Base-by-base conservation (phyloP, 2,329 filamentous ascomycete genomes). In the Onygenales sp. region DNA sequence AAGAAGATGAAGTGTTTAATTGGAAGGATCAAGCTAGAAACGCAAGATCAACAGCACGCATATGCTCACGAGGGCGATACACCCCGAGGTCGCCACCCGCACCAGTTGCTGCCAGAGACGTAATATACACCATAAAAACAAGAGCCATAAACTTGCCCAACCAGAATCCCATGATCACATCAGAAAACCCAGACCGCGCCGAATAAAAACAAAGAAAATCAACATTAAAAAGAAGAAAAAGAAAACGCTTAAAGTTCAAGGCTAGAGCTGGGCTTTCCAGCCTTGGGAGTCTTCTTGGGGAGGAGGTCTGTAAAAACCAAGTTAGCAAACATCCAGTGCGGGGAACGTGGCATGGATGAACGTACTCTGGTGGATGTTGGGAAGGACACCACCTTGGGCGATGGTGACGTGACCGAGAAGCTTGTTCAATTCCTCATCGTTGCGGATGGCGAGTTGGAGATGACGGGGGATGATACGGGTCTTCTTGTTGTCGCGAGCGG, bases 371-470 rank as follows among this genome's bases (percentile, higher is more conserved):
- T 95, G 89, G 65, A 95, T 95, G 83, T 95, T 94, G 75, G 90
- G 91, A 61, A 95, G 82, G 64, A 95, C 90, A 91, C 89, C 89
- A 80, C 89, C 90, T 78, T 95, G 91, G 73, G 91, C 90, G 68
- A 95, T 95, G 72, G 90, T 96, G 76, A 95, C 90, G 73, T 95
- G 89, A 55, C 91, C 91, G 61, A 95, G 82, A 59, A 95, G 86
- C 84, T 95, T 97, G 87, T 97, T 96, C 87, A 97, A 76, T 78
- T 98, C 93, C 83, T 97, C 92, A 75, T 97, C 92, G 79, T 96
- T 96, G 70, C 93, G 86, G 80, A 98, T 98, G 77, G 93, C 93
- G 66, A 98, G 89, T 81, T 98, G 93, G 47, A 98, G 84, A 77
- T 98, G 93, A 76, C 93, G 90, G 62, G 93, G 93, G 58, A 97